These are phyloP conservation scores for Phytophthora fragariae DNA, from an alignment of 352 stramenopile species.

Conservation along the genomic window DNA sequence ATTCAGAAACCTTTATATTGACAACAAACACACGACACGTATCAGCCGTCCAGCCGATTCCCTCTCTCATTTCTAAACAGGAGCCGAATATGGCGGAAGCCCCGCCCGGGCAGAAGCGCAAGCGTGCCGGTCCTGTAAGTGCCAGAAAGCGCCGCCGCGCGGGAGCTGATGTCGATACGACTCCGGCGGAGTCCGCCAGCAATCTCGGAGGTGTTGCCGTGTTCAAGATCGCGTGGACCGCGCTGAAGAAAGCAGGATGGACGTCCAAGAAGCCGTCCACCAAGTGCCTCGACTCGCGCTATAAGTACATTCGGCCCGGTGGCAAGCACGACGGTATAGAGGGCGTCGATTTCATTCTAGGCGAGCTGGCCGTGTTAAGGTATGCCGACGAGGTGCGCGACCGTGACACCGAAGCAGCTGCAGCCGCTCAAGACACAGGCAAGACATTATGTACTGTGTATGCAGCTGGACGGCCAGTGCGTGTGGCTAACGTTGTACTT, in stretches of 20 bases:
- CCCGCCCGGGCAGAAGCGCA: conserved; percentile 1
- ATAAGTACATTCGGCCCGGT: conserved; percentile 6
- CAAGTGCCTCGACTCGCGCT: not conserved
- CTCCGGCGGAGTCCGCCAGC: not conserved
- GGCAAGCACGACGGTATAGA: conserved; percentile 3
- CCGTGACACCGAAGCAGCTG: not conserved
- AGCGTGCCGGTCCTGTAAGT: not conserved
- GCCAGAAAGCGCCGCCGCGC: conserved; percentile 1
- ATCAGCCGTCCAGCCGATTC: too few relatives aligned
- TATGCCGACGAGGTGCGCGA: conserved; percentile 4
- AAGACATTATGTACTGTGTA: too few relatives aligned
- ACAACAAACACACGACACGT: too few relatives aligned
- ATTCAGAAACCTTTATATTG: too few relatives aligned
- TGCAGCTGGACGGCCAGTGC: too few relatives aligned
- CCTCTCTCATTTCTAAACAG: not conserved
- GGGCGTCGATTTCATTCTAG: not conserved
- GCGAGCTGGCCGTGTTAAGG: not conserved
- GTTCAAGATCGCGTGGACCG: conserved; percentile 11
- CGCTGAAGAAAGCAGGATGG: conserved; percentile 12
- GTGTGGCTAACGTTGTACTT: too few relatives aligned
- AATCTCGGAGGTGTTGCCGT: conserved; percentile 5
- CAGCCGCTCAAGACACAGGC: not conserved
- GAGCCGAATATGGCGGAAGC: conserved; percentile 1
- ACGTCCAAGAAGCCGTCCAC: conserved; percentile 1
- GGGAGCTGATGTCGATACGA: not conserved